Evolutionary conservation across 2,329 filamentous ascomycete genomes (phyloP), one percentile per base, ranked within the genome.

Genomic region (Leptodontidium sp.): DNA sequence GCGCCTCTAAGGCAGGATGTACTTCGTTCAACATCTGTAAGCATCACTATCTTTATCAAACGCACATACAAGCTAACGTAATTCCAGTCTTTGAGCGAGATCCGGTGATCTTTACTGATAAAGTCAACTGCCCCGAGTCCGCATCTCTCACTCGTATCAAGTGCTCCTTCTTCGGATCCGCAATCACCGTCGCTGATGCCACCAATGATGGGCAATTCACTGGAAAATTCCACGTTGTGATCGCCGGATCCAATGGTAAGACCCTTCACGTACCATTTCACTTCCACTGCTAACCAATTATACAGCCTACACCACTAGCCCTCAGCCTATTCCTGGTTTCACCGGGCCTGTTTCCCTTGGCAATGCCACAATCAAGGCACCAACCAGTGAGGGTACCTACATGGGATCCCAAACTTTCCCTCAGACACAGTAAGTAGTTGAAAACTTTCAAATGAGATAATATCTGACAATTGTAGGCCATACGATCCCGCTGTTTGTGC

Each of bases 171-270:
- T 80, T 76, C 70, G 78, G 78, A 9, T 71, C 72, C 9, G 67
- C 70, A 3, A 71, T 79, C 49, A 71, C 68, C 26, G 65, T 68
- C 15, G 69, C 65, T 12, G 75, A 74, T n/a, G 78, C 78, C 5
- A 77, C 70, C 65, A 80, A 80, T 72, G 58, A 53, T 17, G 79
- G 78, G 45, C 75, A 80, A 68, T 77, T 67, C 69, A 61, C 49
- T 45, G 68, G 67, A 49, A 38, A 71, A n/a, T 77, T 83, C 79
- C 73, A 78, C 12, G 78, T 83, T 43, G 78, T 81, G 57, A 80
- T 82, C 53, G 78, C 81, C 21, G 82, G 80, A 2, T 82, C 79
- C 40, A 83, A 83, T 68, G 50, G 50, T 53, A 29, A 53, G 50
- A 11, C 26, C 29, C 26, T 7, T 32, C 12, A 26, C 24, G 11